These are phyloP conservation scores for Ophiostoma sp. DNA, from an alignment of 2,329 filamentous ascomycete species.

Conservation along the genomic window DNA sequence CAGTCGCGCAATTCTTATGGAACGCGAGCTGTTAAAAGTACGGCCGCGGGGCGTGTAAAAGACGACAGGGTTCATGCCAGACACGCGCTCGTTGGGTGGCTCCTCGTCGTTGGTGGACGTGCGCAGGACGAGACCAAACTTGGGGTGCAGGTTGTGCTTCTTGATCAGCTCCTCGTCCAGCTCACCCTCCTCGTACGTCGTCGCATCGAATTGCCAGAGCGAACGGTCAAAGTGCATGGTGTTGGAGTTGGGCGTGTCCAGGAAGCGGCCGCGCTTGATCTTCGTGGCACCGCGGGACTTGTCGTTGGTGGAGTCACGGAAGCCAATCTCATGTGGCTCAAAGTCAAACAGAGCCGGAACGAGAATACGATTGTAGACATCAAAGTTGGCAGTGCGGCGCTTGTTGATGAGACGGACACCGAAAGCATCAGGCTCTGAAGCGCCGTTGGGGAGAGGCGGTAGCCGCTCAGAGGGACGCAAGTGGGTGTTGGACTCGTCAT, in stretches of 20 bases:
- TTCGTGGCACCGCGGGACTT: constrained; percentile 54
- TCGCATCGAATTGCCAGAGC: constrained; percentile 54
- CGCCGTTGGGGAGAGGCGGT: constrained; percentile 41
- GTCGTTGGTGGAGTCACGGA: constrained; percentile 59
- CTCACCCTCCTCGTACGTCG: constrained; percentile 49
- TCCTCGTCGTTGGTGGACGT: constrained; percentile 49
- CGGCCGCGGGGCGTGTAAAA: constrained; percentile 51
- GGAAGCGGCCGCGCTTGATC: constrained; percentile 54
- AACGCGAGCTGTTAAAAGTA: constrained; percentile 51
- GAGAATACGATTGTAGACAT: constrained; percentile 54
- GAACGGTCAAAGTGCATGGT: constrained; percentile 57
- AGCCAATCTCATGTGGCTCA: constrained; percentile 58
- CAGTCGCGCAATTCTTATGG: constrained; percentile 37
- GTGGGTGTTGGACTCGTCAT: constrained; percentile 32
- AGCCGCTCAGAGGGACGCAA: constrained; percentile 27
- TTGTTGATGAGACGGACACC: constrained; percentile 52
- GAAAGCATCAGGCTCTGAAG: constrained; percentile 52
- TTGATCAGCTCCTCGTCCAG: constrained; percentile 53
- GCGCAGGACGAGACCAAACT: constrained; percentile 54
- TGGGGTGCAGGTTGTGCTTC: constrained; percentile 54
- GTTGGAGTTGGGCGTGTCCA: constrained; percentile 55
- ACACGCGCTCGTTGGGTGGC: constrained; percentile 43
- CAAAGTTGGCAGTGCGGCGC: constrained; percentile 41
- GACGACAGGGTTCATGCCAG: constrained; percentile 51
- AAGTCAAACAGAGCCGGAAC: constrained; percentile 52